These are phyloP conservation scores for Baorangia bicolor DNA, from an alignment of 768 basidiomycete species.

Conservation along the genomic window DNA sequence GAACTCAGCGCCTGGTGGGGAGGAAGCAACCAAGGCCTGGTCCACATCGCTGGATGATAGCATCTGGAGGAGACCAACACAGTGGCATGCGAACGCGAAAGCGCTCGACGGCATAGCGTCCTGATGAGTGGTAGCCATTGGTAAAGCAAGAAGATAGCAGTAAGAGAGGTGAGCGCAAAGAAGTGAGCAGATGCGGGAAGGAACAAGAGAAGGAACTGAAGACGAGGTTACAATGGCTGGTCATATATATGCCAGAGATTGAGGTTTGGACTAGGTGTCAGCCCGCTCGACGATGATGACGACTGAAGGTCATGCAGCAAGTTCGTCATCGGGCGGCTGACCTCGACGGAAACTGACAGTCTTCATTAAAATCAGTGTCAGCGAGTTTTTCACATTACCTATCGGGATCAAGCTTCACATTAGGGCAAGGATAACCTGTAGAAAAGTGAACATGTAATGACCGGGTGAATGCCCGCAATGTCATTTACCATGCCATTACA, in stretches of 20 bases:
- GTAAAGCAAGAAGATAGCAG: not conserved
- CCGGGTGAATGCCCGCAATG: not conserved
- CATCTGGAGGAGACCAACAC: not conserved
- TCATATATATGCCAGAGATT: constrained; percentile 9
- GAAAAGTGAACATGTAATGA: not conserved
- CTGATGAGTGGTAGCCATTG: constrained; percentile 1
- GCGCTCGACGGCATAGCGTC: not conserved
- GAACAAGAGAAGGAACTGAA: not conserved
- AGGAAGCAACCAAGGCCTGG: not conserved
- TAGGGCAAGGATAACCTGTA: not conserved
- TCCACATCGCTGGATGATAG: not conserved
- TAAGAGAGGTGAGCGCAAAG: not conserved
- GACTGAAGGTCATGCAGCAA: not conserved
- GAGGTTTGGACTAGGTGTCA: not conserved
- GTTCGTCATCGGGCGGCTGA: not conserved
- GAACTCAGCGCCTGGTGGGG: not conserved
- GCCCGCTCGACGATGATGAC: not conserved
- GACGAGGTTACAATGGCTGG: not conserved
- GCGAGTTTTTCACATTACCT: not conserved
- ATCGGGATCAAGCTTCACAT: not conserved
- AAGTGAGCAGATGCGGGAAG: not conserved
- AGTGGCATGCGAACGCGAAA: not conserved
- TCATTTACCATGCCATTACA: not conserved
- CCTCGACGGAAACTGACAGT: not conserved
- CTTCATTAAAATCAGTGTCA: not conserved